Percentiles rank a stretch among this genome's conserved stretches.
Evolutionary conservation across 805 yeast species (phyloP).

Genomic region (Saccharomycopsis guyanensis): DNA sequence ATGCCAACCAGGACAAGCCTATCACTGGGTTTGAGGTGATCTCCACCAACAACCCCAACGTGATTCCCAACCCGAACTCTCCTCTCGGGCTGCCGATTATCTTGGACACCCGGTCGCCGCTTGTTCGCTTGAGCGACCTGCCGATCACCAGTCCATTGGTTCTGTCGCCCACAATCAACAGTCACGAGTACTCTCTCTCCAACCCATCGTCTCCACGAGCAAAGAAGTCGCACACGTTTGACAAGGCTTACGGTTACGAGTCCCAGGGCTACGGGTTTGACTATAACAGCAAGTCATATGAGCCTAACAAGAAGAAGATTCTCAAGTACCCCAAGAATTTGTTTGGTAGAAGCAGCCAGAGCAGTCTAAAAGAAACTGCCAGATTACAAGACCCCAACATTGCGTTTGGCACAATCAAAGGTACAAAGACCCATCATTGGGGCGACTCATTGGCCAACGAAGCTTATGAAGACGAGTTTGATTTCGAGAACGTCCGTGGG

Average conservation of each 20-base stretch:
- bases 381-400: not conserved
- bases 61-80: not conserved
- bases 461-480: not conserved
- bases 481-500: not conserved
- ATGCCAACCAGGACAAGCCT: not conserved
- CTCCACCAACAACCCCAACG: slow-evolving; percentile 19
- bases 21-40: slow-evolving; percentile 13
- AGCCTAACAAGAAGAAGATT: slow-evolving; percentile 12
- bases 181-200: slow-evolving; percentile 1
- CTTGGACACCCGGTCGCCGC: not conserved
- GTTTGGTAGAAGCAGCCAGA: slow-evolving; percentile 14
- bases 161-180: slow-evolving; percentile 1
- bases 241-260: not conserved
- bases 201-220: slow-evolving; percentile 14
- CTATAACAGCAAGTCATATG: not conserved
- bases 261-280: no score
- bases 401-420: slow-evolving; percentile 1
- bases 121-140: not conserved
- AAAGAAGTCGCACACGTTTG: not conserved
- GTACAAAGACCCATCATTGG: slow-evolving; percentile 11
- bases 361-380: not conserved
- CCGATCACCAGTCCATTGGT: not conserved
- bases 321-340: slow-evolving; percentile 18
- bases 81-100: not conserved
- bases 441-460: not conserved